Base-by-base conservation (phyloP, 805 yeast species). In the Zygoascus bituminiphila region DNA sequence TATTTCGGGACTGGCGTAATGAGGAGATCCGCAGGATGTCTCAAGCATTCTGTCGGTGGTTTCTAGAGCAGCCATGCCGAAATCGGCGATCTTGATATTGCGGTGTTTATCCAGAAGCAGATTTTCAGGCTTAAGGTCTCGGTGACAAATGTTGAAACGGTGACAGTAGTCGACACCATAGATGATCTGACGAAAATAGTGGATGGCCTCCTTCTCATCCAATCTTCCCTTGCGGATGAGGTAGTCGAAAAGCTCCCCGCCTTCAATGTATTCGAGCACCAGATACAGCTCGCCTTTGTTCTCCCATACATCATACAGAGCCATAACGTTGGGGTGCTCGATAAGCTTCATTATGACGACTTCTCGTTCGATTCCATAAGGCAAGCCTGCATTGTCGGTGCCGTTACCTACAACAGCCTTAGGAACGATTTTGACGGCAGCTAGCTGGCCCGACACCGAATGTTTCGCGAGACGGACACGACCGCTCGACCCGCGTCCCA, bases 41-140 rank as follows among this genome's bases (percentile, higher is more conserved):
- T 91, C 97, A 50, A 93, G 72, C 60, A 91, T 69, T 57, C 84
- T 79, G 56, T 82, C 91, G n/a, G 70, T 62, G 25, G 87, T 78
- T 64, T 93, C 98, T 42, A 93, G 70, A 5, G 98, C 98, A 15
- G 98, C 98, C 98, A 93, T 93, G 29, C 98, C 98, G 64, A 93
- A 93, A 67, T 93, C 98, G 8, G 98, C 98, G 56, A 93, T 88
- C 65, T 93, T 93, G 64, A 93, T 89, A 65, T 88, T 88, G 54
- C 82, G 78, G 63, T 87, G 76, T 62, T 82, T 81, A 68, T 89
- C 98, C 39, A 89, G 71, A 39, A 84, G 66, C 57, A 84, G 67
- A 67, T 84, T 84, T 62, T 84, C 94, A 2, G 94, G 94, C 61
- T 84, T 84, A 58, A 87, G 72, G 63, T 87, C 95, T 52, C 95